These are phyloP conservation scores for Metarhizium brunneum DNA, from an alignment of 2,329 filamentous ascomycete genomes.

Conservation along the genomic window DNA sequence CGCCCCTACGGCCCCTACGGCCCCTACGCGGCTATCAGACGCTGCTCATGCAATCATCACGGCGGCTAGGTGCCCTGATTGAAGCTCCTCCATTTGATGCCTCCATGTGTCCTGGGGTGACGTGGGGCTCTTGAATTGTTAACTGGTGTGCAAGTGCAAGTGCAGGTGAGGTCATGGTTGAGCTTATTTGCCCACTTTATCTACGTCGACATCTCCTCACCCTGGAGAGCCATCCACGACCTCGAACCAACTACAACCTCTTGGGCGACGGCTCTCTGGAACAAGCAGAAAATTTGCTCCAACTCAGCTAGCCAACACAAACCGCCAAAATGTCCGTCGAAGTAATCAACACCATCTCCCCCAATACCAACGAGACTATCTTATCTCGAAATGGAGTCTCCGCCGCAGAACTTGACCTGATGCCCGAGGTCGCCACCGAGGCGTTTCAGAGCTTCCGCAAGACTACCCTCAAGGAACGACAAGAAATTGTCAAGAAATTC, in stretches of 20 bases:
- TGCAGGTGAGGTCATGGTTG: neutral
- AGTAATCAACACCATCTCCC: constrained; percentile 72
- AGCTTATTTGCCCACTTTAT: neutral
- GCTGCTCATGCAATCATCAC: too few species aligned
- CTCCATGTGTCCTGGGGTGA: neutral
- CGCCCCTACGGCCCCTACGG: too few species aligned
- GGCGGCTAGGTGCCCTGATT: too few species aligned
- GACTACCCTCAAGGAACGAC: constrained; percentile 64
- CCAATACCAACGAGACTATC: constrained; percentile 77
- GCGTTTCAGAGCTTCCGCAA: constrained; percentile 72
- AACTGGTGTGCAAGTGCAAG: neutral
- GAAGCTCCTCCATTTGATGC: too few species aligned
- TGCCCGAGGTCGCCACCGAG: constrained; percentile 63
- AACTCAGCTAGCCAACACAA: neutral
- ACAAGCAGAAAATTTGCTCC: neutral
- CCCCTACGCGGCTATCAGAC: constrained; percentile 1
- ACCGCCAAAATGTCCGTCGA: constrained; percentile 49
- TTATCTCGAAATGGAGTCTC: constrained; percentile 70
- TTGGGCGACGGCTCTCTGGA: neutral
- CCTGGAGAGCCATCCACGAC: neutral
- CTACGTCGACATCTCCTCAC: neutral
- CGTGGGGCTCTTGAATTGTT: neutral
- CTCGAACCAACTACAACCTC: neutral
- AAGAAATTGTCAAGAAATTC: constrained; percentile 73
- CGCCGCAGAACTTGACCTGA: constrained; percentile 55